Base-by-base conservation (phyloP, 2,329 filamentous ascomycete species). In the Fusarium denticulatum region DNA sequence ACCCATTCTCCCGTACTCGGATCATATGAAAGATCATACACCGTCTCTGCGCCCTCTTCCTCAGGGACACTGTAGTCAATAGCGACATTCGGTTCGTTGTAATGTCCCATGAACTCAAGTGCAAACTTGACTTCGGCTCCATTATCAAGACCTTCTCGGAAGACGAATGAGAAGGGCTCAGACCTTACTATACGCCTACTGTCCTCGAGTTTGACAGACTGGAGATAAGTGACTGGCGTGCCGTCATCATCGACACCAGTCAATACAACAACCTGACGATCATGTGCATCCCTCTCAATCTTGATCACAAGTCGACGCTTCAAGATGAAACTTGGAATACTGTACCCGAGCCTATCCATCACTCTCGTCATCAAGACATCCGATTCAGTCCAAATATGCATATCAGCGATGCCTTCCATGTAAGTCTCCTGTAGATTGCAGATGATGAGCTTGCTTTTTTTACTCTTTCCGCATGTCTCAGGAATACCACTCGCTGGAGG, bases 81-180 rank as follows among this genome's bases (percentile, higher is more conserved):
- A 6, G 52, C 13, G 3, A 86, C 53, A 42, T 82, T 83, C 0
- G 84, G 84, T 69, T 86, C 85, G 5, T 80, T 79, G 36, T 86
- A 86, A 58, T 86, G 81, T 0, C 85, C 84, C 83, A 86, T 86
- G 15, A 86, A 86, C 68, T 86, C 82, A 7, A 86, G 72, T 28
- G 84, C 81, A 1, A 86, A 71, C n/a, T 79, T 81, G 26, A 85
- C 56, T 7, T 76, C 36, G 7, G 73, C 69, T 1, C 74, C 80
- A 2, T 52, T 28, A 7, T 76, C 73, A 4, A 81, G 52, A 1
- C 69, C 69, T 6, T 77, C 78, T 16, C 82, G 80, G 16, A 85
- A 80, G 3, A 72, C 77, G 57, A 86, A 79, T 0, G 69, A 45
- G 34, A 85, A 85, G 0, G 83, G 85, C 74, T 86, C 84, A 0